Evolutionary conservation across 495 filamentous ascomycete species (phyloP), one percentile per base, ranked within the genome.

Genomic region (Elasticomyces elasticus): DNA sequence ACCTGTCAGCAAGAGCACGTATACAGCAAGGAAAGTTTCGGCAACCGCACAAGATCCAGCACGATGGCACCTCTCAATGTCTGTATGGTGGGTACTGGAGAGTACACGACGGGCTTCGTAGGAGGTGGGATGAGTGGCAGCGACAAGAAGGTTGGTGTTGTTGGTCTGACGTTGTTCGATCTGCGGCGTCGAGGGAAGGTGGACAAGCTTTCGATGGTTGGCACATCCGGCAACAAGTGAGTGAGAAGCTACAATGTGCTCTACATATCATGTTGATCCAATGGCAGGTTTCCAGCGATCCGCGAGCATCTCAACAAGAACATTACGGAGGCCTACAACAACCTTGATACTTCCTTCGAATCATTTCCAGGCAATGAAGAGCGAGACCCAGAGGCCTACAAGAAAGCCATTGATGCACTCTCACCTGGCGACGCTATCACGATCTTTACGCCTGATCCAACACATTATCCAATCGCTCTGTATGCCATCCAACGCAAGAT

Each of bases 381-480:
- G 51, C 70, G 74, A 49, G 88, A 96, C 61, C 78, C 89, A 3
- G 81, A 89, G 35, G 79, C 90, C 25, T 96, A 95, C 77, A 95
- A 94, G 67, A 65, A 78, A 6, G 90, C 90, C 50, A 95, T 96
- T 64, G 86, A 96, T 66, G 81, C 83, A 22, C 76, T 96, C 33
- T 78, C 80, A 38, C 79, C 82, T 6, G 90, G 89, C 49, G 87
- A 87, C 55, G 90, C 88, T 47, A 91, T 96, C 70, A 96, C 90
- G 10, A 94, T 96, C 69, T 96, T 96, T 78, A 95, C 90, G 1
- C 90, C 90, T 0, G 90, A 96, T 66, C 84, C 87, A 1, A 95
- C 89, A 1, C 90, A 96, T 67, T 95, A 82, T 68, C 85, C 87
- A n/a, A 95, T 96, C 62, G 90, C 90, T 2, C 73, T 95, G 15